Percentiles rank a stretch among this genome's conserved stretches.
Conservation (phyloP, 148 eudicot genomes). For the Silene uniflora region DNA sequence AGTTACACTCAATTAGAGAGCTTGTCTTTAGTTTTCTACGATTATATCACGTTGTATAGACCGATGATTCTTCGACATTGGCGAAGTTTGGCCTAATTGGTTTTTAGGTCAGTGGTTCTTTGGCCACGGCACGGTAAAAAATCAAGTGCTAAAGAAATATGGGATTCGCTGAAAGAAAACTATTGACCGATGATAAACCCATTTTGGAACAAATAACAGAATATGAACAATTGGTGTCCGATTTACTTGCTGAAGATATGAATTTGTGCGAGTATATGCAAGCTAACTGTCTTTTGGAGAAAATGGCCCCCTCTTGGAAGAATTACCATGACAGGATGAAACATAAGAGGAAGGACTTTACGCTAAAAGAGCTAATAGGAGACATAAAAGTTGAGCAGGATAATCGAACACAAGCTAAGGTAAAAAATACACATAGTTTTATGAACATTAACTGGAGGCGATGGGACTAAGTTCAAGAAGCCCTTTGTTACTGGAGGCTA, state of each 20-base stretch:
- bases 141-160: too few relatives aligned
- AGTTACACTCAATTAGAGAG: too few relatives aligned
- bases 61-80: too few relatives aligned
- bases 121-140: too few relatives aligned
- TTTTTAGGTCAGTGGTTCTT: too few relatives aligned
- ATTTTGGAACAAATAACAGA: neutral
- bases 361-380: neutral
- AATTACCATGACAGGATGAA: neutral
- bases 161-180: neutral
- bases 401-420: neutral
- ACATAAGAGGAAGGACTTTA: neutral
- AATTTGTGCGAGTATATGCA: neutral
- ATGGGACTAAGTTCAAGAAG: too few relatives aligned
- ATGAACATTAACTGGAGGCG: neutral
- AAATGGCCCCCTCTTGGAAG: neutral
- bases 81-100: too few relatives aligned
- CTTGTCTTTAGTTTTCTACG: too few relatives aligned
- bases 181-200: neutral
- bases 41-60: too few relatives aligned
- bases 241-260: neutral
- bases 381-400: neutral
- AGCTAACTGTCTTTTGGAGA: neutral
- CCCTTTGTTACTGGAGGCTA: too few relatives aligned
- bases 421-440: neutral
- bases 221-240: neutral